Evolutionary conservation across 495 filamentous ascomycete species (phyloP).

Genomic region (Aspergillus cavernicola): DNA sequence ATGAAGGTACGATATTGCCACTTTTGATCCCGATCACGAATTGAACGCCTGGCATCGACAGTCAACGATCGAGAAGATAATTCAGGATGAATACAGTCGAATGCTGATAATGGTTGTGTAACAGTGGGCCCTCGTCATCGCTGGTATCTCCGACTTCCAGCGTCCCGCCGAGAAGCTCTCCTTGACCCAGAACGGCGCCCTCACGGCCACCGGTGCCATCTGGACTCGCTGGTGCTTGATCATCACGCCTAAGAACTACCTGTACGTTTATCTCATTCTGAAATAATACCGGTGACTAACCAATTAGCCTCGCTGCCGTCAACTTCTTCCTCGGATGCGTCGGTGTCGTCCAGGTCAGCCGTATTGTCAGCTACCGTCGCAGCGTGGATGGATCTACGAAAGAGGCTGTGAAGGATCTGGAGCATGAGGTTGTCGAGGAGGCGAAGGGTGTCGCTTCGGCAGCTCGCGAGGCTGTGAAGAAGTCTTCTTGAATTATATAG

Average conservation of each 20-base stretch:
- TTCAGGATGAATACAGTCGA: background rate
- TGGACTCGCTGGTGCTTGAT: constrained; percentile 99
- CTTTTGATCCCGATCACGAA: background rate
- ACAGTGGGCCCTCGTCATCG: constrained; percentile 86
- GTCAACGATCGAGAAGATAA: too few relatives aligned
- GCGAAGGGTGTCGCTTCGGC: constrained; percentile 29
- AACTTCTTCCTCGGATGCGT: constrained; percentile 97
- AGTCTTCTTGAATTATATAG: constrained; percentile 18
- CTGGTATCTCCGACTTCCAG: constrained; percentile 85
- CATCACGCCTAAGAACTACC: constrained; percentile 86
- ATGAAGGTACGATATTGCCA: constrained; percentile 70
- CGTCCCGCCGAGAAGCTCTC: constrained; percentile 92
- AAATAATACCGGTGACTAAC: constrained; percentile 12
- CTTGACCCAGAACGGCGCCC: constrained; percentile 81
- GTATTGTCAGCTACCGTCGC: constrained; percentile 67
- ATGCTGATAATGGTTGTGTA: constrained; percentile 12
- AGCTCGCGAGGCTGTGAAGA: constrained; percentile 30
- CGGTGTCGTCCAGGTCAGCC: constrained; percentile 72
- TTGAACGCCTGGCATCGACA: too few relatives aligned
- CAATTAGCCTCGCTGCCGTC: constrained; percentile 75
- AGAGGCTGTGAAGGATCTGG: constrained; percentile 48
- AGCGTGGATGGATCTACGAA: constrained; percentile 49
- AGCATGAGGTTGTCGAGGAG: constrained; percentile 42
- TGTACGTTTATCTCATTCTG: constrained; percentile 50
- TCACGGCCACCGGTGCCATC: constrained; percentile 86